Conservation (phyloP, 1,284 basidiomycete genomes). For the Irpex rosettiformis region DNA sequence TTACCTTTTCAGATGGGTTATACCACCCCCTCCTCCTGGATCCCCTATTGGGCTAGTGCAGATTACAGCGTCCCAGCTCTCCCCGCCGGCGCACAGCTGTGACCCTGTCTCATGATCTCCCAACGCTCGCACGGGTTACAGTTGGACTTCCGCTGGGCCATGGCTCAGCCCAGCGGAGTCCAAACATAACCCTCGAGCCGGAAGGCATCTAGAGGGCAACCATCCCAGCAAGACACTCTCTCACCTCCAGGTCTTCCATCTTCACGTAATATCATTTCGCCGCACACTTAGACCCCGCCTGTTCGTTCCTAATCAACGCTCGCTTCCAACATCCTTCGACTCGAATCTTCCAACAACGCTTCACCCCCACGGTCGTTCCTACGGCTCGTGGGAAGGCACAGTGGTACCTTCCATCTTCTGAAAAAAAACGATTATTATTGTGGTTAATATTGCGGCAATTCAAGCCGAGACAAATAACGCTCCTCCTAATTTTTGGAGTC, state of each 20-base stretch:
- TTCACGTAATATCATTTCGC: constrained; percentile 10
- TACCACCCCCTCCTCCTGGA: constrained; percentile 27
- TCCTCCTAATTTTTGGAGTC: too few relatives aligned
- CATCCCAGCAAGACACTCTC: constrained; percentile 2
- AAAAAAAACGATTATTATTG: too few relatives aligned
- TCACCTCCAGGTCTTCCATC: constrained; percentile 1
- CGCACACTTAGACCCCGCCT: constrained; percentile 3
- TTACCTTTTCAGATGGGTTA: constrained; percentile 30
- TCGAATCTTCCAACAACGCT: constrained; percentile 3
- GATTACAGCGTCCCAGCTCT: constrained; percentile 17
- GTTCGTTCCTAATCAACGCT: background rate
- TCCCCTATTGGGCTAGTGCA: constrained; percentile 29
- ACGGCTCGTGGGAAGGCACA: constrained; percentile 8
- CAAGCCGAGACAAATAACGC: background rate
- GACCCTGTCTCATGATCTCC: constrained; percentile 25
- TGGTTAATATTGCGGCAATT: too few relatives aligned
- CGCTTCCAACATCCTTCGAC: background rate
- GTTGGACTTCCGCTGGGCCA: background rate
- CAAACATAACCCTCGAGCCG: constrained; percentile 5
- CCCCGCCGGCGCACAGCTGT: constrained; percentile 18
- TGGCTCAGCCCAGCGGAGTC: constrained; percentile 2
- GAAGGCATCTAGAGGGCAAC: too few relatives aligned
- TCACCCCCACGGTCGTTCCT: constrained; percentile 1
- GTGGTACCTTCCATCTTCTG: background rate
- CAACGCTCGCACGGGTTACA: constrained; percentile 12